Evolutionary conservation across 345 rosid species (phyloP), one percentile per base, ranked within the genome.

Genomic region (Kernera saxatilis): DNA sequence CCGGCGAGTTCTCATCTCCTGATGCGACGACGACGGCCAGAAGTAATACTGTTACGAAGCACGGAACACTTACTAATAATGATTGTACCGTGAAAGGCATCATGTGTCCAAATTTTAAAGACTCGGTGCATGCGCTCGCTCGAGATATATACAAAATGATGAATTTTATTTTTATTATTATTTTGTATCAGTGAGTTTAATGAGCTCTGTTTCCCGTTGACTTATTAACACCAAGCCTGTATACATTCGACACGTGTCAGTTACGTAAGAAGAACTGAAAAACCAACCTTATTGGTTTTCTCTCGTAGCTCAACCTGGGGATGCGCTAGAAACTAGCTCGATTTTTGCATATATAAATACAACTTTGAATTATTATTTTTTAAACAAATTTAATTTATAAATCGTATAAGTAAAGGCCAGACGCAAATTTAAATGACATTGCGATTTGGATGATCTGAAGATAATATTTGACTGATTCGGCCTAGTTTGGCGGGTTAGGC

Each of bases 201-300:
- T 72, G 70, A 72, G 70, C 12, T 43, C 29, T 35, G 70, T 17
- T 63, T 50, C 10, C 35, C 27, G 69, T 71, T 69, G 73, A 68
- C 72, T 52, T 33, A 0, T 54, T 43, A n/a, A n/a, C n/a, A n/a
- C 17, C 17, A 49, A 23, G 1, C 8, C 15, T 12, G 53, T 49
- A 49, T 25, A 5, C 25, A 23, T 13, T 49, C 2, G 9, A 49
- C 54, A 49, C 54, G 54, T 50, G 55, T 50, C 55, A 23, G 32
- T 2, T 32, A 23, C 30, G 25, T n/a, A n/a, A n/a, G n/a, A n/a
- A n/a, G n/a, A n/a, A n/a, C n/a, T n/a, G n/a, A n/a, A n/a, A n/a
- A n/a, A n/a, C n/a, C n/a, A n/a, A n/a, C n/a, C n/a, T n/a, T n/a
- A n/a, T n/a, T n/a, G n/a, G n/a, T n/a, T n/a, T n/a, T n/a, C n/a